Percentiles rank a stretch among this genome's conserved stretches.
Evolutionary conservation across 2,329 filamentous ascomycete species (phyloP).

Genomic region (Trichoderma lentiforme): DNA sequence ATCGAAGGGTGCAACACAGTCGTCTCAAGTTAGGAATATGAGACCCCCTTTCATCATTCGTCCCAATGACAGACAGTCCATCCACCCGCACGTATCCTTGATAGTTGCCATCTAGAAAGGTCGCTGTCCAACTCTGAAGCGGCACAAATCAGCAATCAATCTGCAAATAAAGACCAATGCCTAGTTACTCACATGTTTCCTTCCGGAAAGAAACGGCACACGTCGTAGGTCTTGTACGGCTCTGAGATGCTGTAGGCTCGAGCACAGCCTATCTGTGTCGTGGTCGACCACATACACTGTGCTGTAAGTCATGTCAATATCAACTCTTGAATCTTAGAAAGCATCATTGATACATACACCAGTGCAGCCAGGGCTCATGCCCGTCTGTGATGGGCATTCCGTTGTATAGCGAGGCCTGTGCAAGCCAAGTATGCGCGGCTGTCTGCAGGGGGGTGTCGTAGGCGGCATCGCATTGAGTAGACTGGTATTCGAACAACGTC

Average conservation of each 20-base stretch:
- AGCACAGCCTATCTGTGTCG: conserved; percentile 35
- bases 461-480: conserved; percentile 29
- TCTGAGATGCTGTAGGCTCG: conserved; percentile 31
- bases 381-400: conserved; percentile 32
- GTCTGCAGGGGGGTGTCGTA: conserved; percentile 32
- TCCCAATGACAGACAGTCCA: too few relatives aligned
- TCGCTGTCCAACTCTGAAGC: conserved; percentile 29
- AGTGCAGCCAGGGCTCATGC: conserved; percentile 36
- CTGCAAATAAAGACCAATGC: not conserved
- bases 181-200: conserved; percentile 35
- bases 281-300: conserved; percentile 36
- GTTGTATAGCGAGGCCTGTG: conserved; percentile 29
- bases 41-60: not conserved
- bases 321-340: not conserved
- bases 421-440: conserved; percentile 32
- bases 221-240: conserved; percentile 33
- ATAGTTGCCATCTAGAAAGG: conserved; percentile 21
- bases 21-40: not conserved
- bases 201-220: conserved; percentile 35
- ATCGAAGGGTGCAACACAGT: too few relatives aligned
- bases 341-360: conserved; percentile 29
- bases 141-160: not conserved
- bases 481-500: conserved; percentile 32
- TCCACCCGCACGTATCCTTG: not conserved
- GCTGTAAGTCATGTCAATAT: conserved; percentile 24